A percentile compares a stretch with the other conserved stretches of the same genome.
These are phyloP conservation scores for Dipteronia sinensis DNA, from an alignment of 345 rosid genomes.

Conservation along the genomic window DNA sequence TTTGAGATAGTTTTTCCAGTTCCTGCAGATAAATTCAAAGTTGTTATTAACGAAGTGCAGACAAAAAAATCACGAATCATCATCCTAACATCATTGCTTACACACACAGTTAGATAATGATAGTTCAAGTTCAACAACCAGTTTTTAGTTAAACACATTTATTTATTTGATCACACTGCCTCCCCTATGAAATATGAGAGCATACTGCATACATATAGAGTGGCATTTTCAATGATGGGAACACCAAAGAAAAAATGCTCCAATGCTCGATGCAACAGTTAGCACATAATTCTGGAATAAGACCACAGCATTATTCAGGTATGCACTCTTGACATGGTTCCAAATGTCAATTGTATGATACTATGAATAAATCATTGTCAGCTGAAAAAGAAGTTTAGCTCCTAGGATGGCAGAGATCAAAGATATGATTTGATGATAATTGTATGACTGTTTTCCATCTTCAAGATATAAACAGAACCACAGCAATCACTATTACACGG, in stretches of 20 bases:
- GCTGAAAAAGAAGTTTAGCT: background rate
- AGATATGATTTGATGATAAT: background rate
- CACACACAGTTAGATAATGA: background rate
- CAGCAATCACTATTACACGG: background rate
- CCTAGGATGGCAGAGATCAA: background rate
- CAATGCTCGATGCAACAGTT: background rate
- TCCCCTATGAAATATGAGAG: background rate
- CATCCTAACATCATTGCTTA: conserved; percentile 1
- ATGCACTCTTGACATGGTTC: background rate
- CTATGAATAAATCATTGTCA: background rate
- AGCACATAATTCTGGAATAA: background rate
- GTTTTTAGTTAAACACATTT: background rate
- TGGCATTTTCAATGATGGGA: background rate
- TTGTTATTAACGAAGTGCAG: background rate
- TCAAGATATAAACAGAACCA: background rate
- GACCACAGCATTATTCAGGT: background rate
- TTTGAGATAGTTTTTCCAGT: conserved; percentile 72
- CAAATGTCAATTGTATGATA: background rate
- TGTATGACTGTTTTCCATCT: background rate
- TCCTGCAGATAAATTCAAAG: conserved; percentile 51
- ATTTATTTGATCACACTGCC: background rate
- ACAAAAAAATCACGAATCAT: background rate
- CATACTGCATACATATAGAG: background rate
- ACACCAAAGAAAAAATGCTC: background rate
- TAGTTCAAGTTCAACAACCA: conserved; percentile 2